Conservation (phyloP, 768 basidiomycete species). For the Butyriboletus loyo region DNA sequence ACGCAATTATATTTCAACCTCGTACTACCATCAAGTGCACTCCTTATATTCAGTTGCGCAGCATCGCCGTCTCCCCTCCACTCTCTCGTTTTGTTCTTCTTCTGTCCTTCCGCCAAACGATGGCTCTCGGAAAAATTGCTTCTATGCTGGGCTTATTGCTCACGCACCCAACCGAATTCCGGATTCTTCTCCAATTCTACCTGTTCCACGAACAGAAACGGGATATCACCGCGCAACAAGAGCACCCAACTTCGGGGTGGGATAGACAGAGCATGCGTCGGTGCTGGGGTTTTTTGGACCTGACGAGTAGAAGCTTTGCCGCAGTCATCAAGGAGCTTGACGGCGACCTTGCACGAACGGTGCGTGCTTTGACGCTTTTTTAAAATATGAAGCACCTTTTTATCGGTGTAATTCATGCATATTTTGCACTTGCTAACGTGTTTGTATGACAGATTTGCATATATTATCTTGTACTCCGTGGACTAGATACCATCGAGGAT, state of each 20-base stretch:
- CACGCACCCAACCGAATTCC: slow-evolving; percentile 82
- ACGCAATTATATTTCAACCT: background rate
- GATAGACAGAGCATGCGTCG: slow-evolving; percentile 81
- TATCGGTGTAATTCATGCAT: background rate
- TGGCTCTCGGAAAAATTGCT: slow-evolving; percentile 51
- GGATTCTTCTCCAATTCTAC: slow-evolving; percentile 77
- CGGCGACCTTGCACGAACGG: slow-evolving; percentile 88
- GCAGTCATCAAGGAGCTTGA: slow-evolving; percentile 96
- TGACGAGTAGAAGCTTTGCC: slow-evolving; percentile 86
- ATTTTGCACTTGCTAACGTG: background rate
- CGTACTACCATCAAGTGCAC: background rate
- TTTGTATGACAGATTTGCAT: slow-evolving; percentile 69
- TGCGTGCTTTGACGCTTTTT: slow-evolving; percentile 41
- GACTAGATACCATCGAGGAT: slow-evolving; percentile 96
- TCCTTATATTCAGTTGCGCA: background rate
- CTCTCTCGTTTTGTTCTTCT: background rate
- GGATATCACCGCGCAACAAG: slow-evolving; percentile 72
- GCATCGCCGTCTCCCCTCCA: background rate
- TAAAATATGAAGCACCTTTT: background rate
- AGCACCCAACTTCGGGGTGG: slow-evolving; percentile 82
- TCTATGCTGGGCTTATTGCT: slow-evolving; percentile 63
- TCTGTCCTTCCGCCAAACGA: background rate
- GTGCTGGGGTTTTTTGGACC: slow-evolving; percentile 88
- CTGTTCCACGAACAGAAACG: slow-evolving; percentile 79
- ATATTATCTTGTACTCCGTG: slow-evolving; percentile 93